phyloP scores from a whole-genome alignment of 2,329 filamentous ascomycete genomes.

The Emergomyces africanus region DNA sequence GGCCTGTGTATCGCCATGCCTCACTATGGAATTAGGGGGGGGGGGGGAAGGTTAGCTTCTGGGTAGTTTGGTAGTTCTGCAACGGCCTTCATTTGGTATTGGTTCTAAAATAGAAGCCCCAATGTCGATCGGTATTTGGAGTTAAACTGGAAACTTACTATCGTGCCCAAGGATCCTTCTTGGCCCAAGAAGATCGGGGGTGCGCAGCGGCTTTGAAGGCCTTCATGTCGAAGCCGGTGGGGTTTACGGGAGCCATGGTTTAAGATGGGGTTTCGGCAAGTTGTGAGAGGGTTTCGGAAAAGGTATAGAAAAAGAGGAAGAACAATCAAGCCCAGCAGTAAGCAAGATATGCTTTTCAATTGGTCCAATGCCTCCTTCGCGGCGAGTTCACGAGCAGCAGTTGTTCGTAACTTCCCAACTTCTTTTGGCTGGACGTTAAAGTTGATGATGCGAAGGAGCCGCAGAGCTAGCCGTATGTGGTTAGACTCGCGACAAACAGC shows the following conservation, averaged over 20 bases:
- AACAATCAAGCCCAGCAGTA: neutral
- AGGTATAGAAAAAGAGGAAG: neutral
- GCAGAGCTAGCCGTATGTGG: neutral
- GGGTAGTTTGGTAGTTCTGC: neutral
- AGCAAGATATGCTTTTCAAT: neutral
- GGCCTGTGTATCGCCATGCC: slow-evolving; percentile 84
- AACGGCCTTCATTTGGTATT: neutral
- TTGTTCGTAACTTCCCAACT: too few species aligned
- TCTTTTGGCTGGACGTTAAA: slow-evolving; percentile 4
- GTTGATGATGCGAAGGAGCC: neutral
- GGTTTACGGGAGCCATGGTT: slow-evolving; percentile 44
- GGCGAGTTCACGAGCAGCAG: slow-evolving; percentile 1
- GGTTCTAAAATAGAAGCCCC: neutral
- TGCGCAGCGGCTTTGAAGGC: slow-evolving; percentile 63
- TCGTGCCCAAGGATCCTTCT: slow-evolving; percentile 50
- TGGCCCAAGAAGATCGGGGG: slow-evolving; percentile 36
- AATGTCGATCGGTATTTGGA: neutral
- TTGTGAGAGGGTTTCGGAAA: neutral
- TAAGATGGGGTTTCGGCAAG: neutral
- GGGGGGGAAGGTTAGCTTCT: neutral
- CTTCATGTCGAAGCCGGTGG: slow-evolving; percentile 85
- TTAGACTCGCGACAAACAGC: too few species aligned
- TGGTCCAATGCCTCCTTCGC: neutral
- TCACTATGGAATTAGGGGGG: slow-evolving; percentile 49
- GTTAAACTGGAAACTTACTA: slow-evolving; percentile 33